These are phyloP conservation scores for Isatis tinctoria DNA, from an alignment of 345 rosid genomes.

Conservation along the genomic window DNA sequence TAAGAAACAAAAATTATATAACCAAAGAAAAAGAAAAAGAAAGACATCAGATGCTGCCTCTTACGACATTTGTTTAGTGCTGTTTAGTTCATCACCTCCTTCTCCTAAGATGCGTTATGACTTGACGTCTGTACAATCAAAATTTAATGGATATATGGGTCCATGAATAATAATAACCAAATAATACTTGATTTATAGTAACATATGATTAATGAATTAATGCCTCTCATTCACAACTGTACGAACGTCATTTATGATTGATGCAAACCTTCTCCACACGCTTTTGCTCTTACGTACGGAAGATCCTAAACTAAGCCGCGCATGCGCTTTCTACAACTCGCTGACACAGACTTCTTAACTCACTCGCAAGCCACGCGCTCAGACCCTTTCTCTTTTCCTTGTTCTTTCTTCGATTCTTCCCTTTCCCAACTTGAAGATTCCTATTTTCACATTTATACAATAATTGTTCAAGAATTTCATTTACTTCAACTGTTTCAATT, in stretches of 20 bases:
- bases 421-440: constrained; percentile 1
- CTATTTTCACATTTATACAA: constrained; percentile 1
- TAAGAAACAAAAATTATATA: neutral
- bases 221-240: constrained; percentile 14
- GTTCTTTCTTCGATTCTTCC: constrained; percentile 11
- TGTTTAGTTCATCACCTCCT: constrained; percentile 17
- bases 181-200: neutral
- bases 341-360: constrained; percentile 21
- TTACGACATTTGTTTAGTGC: constrained; percentile 21
- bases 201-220: neutral
- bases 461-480: neutral
- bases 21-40: constrained; percentile 13
- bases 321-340: constrained; percentile 3
- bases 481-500: neutral
- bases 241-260: constrained; percentile 23
- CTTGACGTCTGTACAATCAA: constrained; percentile 26
- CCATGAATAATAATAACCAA: neutral
- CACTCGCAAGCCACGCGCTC: neutral
- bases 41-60: constrained; percentile 30
- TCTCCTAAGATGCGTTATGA: constrained; percentile 18
- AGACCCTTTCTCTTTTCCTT: neutral
- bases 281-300: constrained; percentile 33
- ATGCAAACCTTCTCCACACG: constrained; percentile 28
- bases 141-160: constrained; percentile 20
- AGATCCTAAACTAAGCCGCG: constrained; percentile 10